These are phyloP conservation scores for Ustulina deusta DNA, from an alignment of 2,329 filamentous ascomycete genomes.

Conservation along the genomic window DNA sequence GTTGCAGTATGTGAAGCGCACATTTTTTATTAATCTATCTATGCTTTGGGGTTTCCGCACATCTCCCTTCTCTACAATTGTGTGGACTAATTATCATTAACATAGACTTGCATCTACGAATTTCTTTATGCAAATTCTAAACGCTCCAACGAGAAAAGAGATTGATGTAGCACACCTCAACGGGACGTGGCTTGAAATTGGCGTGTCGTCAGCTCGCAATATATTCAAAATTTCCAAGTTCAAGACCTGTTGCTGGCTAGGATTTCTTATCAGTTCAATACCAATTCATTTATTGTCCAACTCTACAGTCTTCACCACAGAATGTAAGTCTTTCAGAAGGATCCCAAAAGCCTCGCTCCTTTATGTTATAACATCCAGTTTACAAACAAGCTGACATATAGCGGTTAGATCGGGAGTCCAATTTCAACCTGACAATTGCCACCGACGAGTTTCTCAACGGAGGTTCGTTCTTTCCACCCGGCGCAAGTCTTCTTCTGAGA, in stretches of 20 bases:
- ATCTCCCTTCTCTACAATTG: too few species aligned
- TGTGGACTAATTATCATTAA: background rate
- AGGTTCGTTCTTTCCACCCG: conserved; percentile 36
- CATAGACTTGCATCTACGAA: background rate
- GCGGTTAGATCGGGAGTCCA: conserved; percentile 24
- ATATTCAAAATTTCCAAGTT: conserved; percentile 43
- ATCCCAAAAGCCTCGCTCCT: too few species aligned
- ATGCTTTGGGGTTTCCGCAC: background rate
- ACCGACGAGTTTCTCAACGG: conserved; percentile 40
- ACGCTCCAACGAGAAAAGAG: conserved; percentile 60
- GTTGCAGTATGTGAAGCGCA: background rate
- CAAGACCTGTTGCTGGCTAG: conserved; percentile 39
- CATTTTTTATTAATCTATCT: background rate
- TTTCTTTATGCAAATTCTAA: conserved; percentile 53
- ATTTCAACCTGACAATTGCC: conserved; percentile 42
- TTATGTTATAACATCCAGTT: too few species aligned
- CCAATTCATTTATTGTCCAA: conserved; percentile 45
- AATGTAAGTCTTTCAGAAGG: background rate
- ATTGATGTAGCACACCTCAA: conserved; percentile 59
- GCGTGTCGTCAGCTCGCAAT: conserved; percentile 57
- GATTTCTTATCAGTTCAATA: conserved; percentile 41
- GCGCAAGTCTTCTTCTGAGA: conserved; percentile 30
- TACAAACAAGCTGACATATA: background rate
- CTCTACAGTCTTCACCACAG: conserved; percentile 39
- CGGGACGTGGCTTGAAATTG: conserved; percentile 58